A percentile compares a stretch with the other conserved stretches of the same genome.
These are phyloP conservation scores for Prunus yedoensis DNA, from an alignment of 331 rosid genomes.

Conservation along the genomic window DNA sequence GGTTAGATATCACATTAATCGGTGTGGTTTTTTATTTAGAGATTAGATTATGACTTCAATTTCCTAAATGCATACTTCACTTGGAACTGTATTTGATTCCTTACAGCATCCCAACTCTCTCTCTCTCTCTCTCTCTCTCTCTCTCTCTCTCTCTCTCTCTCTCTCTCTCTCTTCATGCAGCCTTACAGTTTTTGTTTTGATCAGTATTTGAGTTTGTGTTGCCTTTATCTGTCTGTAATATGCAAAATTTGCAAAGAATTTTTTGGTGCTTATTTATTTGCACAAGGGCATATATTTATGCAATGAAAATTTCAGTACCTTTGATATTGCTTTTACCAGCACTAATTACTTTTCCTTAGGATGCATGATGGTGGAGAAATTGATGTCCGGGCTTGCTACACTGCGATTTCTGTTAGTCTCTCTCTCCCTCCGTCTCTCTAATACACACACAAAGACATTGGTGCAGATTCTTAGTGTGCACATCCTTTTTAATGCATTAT, in stretches of 20 bases:
- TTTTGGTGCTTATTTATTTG: background rate
- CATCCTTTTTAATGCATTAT: background rate
- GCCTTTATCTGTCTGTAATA: too few species aligned
- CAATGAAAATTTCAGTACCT: background rate
- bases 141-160: too few species aligned
- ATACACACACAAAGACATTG: conserved; percentile 2
- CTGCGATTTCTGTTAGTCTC: conserved; percentile 88
- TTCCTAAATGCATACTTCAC: background rate
- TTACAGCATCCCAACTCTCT: background rate
- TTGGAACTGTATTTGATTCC: background rate
- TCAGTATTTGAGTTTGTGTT: background rate
- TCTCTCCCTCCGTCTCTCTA: conserved; percentile 7
- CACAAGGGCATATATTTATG: background rate
- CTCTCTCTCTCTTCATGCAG: background rate
- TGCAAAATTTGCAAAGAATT: background rate
- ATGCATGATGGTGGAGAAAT: conserved; percentile 94
- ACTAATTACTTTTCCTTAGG: conserved; percentile 39
- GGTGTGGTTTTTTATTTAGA: conserved; percentile 17
- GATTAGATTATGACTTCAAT: conserved; percentile 6
- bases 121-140: too few species aligned
- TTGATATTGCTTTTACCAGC: conserved; percentile 15
- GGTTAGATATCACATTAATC: conserved; percentile 46
- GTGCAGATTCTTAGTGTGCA: background rate
- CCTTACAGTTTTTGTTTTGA: background rate
- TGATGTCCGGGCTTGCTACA: conserved; percentile 93